These are phyloP conservation scores for Solanum appendiculatum DNA, from an alignment of 257 asterid species.

Conservation along the genomic window DNA sequence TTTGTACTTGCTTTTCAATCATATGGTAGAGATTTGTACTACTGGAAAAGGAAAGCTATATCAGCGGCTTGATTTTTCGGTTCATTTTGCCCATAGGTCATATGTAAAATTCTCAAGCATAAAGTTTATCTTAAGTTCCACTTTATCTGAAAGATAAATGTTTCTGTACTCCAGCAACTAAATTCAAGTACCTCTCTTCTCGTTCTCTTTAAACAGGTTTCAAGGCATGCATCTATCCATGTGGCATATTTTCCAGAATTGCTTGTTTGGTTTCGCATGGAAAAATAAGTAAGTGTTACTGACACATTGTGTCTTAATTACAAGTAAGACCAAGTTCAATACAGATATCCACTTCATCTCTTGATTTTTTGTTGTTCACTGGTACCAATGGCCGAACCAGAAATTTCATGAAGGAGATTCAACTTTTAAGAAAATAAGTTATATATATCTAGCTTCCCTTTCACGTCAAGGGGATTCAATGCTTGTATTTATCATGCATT, in stretches of 20 bases:
- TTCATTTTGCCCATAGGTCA: not conserved
- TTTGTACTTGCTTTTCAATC: not conserved
- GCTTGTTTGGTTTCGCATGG: not conserved
- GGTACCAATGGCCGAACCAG: too few species aligned
- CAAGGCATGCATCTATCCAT: not conserved
- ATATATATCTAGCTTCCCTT: not conserved
- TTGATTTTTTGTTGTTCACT: not conserved
- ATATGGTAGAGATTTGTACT: not conserved
- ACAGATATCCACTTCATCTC: too few species aligned
- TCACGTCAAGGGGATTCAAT: not conserved
- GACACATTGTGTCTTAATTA: not conserved
- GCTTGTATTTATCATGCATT: not conserved
- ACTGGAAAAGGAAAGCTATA: not conserved
- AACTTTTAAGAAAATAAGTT: not conserved
- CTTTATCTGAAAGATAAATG: not conserved
- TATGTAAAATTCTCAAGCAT: not conserved
- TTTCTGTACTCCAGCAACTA: not conserved
- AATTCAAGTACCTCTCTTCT: not conserved
- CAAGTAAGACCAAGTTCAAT: not conserved
- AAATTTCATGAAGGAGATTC: not conserved
- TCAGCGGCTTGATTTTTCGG: not conserved
- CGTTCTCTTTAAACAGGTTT: not conserved
- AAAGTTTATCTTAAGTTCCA: not conserved
- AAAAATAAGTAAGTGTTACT: conserved; percentile 3
- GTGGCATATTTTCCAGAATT: not conserved